Percentiles rank a stretch among this genome's conserved stretches.
phyloP scores from a whole-genome alignment of 108 stramenopile genomes.

The Cyclostephanos tholiformis region DNA sequence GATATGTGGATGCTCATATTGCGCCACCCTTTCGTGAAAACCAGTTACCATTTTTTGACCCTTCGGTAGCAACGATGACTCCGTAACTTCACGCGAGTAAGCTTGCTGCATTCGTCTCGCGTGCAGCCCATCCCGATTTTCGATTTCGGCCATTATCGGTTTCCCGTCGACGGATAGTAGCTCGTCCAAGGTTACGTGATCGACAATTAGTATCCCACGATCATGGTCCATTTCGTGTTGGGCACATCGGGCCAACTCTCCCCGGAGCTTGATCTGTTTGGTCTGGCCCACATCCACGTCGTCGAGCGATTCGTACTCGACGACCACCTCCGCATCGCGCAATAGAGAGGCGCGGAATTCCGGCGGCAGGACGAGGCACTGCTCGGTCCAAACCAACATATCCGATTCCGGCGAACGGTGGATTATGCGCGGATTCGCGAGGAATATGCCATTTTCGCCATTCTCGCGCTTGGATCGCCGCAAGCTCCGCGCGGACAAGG shows the following conservation, averaged over 20 bases:
- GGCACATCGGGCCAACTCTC: slow-evolving; percentile 66
- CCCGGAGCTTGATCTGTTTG: slow-evolving; percentile 36
- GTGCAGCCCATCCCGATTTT: slow-evolving; percentile 57
- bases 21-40: not conserved
- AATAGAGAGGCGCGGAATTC: slow-evolving; percentile 74
- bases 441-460: slow-evolving; percentile 40
- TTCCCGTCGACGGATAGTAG: slow-evolving; percentile 68
- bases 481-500: not conserved
- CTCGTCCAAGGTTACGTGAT: slow-evolving; percentile 78
- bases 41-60: no score
- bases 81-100: slow-evolving; percentile 33
- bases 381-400: slow-evolving; percentile 78
- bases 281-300: slow-evolving; percentile 17
- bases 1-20: slow-evolving; percentile 1
- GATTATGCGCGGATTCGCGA: slow-evolving; percentile 78
- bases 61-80: slow-evolving; percentile 35
- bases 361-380: slow-evolving; percentile 82
- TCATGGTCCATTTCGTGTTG: slow-evolving; percentile 92
- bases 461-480: not conserved
- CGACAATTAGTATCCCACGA: slow-evolving; percentile 75
- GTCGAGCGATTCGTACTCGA: slow-evolving; percentile 62
- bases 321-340: slow-evolving; percentile 64
- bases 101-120: slow-evolving; percentile 35
- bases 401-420: slow-evolving; percentile 69
- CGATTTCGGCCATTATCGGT: slow-evolving; percentile 64